Evolutionary conservation across 805 yeast species (phyloP), one percentile per base, ranked within the genome.

Genomic region (Kodamaea hsintzibuensis): DNA sequence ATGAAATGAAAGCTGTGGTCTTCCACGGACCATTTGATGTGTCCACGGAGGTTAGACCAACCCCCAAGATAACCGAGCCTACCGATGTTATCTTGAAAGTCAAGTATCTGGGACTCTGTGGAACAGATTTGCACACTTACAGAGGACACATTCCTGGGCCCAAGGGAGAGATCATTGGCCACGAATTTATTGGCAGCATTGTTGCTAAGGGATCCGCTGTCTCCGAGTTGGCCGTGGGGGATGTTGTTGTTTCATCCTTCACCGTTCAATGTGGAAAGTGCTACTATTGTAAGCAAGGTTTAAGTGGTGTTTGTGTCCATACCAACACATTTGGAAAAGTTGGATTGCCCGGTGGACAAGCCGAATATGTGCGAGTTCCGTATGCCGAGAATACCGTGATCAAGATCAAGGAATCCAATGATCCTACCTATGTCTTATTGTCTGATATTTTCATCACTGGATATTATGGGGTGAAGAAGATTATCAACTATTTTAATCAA

Each of bases 381-480:
- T 73, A 68, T 55, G 88, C 88, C 2, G 80, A 76, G 45, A 69
- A 77, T 10, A 79, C 84, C 1, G 65, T 84, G 60, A 71, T 74
- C 50, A 76, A 69, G 40, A 73, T 76, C 50, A 40, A 13, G 27
- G 84, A 85, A 3, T 33, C 40, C 1, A 56, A 56, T 0, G 82
- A 79, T 54, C 64, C 76, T 3, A 74, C 79, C 8, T 77, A 82
- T 33, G 77, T 83, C 5, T 63, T 84, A 57, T 80, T 83, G 85
- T 83, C 86, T 12, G 88, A 84, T 63, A 83, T 84, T 50, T 83
- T 84, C 68, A 81, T 84, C 43, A 84, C 88, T 1, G 88, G 86
- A 0, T 83, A 80, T 67, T 79, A 75, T 56, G 86, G 86, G 37
- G 85, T 79, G 9, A 74, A 76, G 55, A 81, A 82, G 59, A 78